phyloP scores from a whole-genome alignment of 2,329 filamentous ascomycete species.

The Fusarium sambucinum region DNA sequence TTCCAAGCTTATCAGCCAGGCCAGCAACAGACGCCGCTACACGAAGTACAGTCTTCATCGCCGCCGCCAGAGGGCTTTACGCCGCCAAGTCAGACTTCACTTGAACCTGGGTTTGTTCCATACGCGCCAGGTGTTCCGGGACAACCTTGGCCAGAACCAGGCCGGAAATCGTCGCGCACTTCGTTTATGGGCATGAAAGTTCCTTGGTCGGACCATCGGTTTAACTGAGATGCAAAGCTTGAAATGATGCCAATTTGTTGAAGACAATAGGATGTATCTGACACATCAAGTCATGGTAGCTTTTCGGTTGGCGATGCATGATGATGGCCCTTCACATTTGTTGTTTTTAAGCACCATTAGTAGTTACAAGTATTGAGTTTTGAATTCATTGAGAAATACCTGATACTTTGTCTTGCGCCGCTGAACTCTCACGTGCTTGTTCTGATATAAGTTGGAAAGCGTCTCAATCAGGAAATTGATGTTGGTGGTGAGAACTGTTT shows the following conservation, averaged over 20 bases:
- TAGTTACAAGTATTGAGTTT: neutral
- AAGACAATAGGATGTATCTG: neutral
- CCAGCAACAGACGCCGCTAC: neutral
- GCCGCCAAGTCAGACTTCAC: neutral
- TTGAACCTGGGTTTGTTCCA: conserved; percentile 6
- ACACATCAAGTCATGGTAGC: neutral
- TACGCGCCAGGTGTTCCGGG: conserved; percentile 3
- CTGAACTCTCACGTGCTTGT: neutral
- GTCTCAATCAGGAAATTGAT: neutral
- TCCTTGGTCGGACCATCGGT: conserved; percentile 23
- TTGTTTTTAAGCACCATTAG: neutral
- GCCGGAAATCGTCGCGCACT: conserved; percentile 11
- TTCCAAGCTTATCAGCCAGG: conserved; percentile 23
- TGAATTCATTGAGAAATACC: neutral
- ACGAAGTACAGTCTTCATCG: neutral
- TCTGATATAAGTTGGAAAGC: neutral
- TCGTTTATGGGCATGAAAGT: conserved; percentile 38
- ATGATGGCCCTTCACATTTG: neutral
- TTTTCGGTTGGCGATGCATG: neutral
- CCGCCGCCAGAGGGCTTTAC: neutral
- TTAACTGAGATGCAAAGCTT: neutral
- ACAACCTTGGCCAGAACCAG: neutral
- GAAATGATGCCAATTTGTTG: neutral
- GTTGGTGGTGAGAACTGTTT: no score
- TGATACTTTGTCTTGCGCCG: neutral